phyloP scores from a whole-genome alignment of 371 early-diverging fungal species.

The Mucor plumbeus region DNA sequence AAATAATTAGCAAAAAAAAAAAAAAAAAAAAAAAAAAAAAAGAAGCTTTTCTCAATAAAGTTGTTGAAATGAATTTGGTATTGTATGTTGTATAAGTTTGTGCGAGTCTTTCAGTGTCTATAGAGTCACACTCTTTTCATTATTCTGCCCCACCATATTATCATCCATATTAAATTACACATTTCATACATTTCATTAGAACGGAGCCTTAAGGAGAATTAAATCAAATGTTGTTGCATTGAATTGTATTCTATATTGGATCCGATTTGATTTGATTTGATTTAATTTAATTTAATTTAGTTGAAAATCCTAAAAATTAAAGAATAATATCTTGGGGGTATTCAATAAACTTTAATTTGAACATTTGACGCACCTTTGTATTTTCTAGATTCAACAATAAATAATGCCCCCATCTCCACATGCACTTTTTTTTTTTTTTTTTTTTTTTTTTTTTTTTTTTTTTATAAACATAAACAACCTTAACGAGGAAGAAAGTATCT shows the following conservation, averaged over 20 bases:
- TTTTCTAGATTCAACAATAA: too few species aligned
- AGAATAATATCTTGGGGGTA: too few species aligned
- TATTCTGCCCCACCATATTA: neutral
- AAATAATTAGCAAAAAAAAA: neutral
- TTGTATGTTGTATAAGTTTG: slow-evolving; percentile 4
- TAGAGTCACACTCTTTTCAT: neutral
- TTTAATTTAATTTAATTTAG: neutral
- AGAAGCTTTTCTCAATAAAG: neutral
- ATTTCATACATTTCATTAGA: neutral
- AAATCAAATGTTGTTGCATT: neutral
- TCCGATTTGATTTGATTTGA: neutral
- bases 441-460: too few species aligned
- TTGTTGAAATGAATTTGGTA: neutral
- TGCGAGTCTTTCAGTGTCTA: neutral
- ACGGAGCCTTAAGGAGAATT: neutral
- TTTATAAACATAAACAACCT: too few species aligned
- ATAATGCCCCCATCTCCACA: too few species aligned
- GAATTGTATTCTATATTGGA: neutral
- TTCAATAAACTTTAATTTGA: too few species aligned
- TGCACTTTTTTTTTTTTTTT: too few species aligned
- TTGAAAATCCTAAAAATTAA: too few species aligned
- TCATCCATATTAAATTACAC: too few species aligned
- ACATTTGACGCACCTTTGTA: too few species aligned
- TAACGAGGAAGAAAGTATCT: too few species aligned
- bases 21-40: neutral